Conservation (phyloP, 208 protist genomes). For the Wallacemonas rigidus region DNA sequence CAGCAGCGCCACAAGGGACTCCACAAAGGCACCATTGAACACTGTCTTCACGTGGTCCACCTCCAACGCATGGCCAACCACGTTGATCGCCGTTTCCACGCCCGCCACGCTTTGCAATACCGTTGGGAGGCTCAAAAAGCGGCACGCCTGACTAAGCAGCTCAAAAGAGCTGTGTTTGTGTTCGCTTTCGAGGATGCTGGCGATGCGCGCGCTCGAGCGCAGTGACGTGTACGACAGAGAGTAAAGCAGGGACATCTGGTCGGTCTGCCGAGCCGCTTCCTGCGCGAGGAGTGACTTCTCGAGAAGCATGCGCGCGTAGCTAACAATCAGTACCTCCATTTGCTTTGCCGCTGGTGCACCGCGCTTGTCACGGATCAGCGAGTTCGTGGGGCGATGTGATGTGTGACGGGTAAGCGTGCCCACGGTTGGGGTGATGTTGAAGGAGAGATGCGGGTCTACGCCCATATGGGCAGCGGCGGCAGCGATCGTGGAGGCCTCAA, state of each 20-base stretch:
- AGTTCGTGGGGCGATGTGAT: not conserved
- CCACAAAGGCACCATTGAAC: slow-evolving; percentile 49
- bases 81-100: slow-evolving; percentile 52
- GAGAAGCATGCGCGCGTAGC: slow-evolving; percentile 75
- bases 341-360: slow-evolving; percentile 47
- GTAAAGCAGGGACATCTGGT: slow-evolving; percentile 40
- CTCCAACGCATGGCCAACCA: slow-evolving; percentile 38
- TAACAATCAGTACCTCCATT: slow-evolving; percentile 74
- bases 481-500: slow-evolving; percentile 14
- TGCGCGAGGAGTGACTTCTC: slow-evolving; percentile 64
- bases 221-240: slow-evolving; percentile 74
- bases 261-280: slow-evolving; percentile 38
- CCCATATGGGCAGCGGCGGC: not conserved
- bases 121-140: slow-evolving; percentile 44
- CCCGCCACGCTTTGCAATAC: slow-evolving; percentile 37
- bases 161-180: slow-evolving; percentile 36
- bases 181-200: slow-evolving; percentile 43
- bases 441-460: slow-evolving; percentile 25
- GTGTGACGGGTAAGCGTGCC: slow-evolving; percentile 34
- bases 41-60: slow-evolving; percentile 37
- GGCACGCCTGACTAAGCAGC: slow-evolving; percentile 54
- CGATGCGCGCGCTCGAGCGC: slow-evolving; percentile 36
- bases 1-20: slow-evolving; percentile 59
- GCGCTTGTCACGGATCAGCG: slow-evolving; percentile 8
- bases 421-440: slow-evolving; percentile 36